Percentiles rank a stretch among this genome's conserved stretches.
Evolutionary conservation across 495 filamentous ascomycete species (phyloP).

Genomic region (Podospora pseudoanserina): DNA sequence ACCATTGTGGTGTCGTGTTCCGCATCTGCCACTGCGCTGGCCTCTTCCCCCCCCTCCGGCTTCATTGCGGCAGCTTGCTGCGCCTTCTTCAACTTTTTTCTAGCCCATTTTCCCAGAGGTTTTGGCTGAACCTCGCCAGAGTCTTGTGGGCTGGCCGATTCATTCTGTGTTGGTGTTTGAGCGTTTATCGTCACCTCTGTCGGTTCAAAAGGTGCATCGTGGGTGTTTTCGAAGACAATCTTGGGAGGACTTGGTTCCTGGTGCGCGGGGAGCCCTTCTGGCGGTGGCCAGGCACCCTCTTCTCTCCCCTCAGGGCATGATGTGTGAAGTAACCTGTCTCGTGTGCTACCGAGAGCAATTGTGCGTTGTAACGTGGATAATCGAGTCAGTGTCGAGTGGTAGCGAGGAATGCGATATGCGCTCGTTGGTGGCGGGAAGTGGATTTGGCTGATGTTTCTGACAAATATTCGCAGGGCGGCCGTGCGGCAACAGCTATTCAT

Average conservation of each 20-base stretch:
- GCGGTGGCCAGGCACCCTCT: not conserved
- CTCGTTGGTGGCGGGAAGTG: conserved; percentile 28
- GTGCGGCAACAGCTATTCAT: conserved; percentile 51
- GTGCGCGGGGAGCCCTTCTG: not conserved
- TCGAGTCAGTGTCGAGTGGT: not conserved
- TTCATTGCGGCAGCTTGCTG: not conserved
- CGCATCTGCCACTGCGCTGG: not conserved
- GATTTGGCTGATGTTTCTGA: conserved; percentile 46
- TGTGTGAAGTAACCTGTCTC: conserved; percentile 18
- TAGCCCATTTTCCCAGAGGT: not conserved
- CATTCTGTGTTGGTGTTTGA: not conserved
- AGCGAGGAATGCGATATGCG: conserved; percentile 12
- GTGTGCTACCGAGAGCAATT: not conserved
- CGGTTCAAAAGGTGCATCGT: not conserved
- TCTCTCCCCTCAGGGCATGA: conserved; percentile 13
- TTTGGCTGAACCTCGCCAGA: not conserved
- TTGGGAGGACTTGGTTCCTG: not conserved
- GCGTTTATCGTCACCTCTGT: not conserved
- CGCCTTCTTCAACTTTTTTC: not conserved
- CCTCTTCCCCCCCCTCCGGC: not conserved
- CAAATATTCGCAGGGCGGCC: conserved; percentile 46
- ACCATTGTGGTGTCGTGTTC: not conserved
- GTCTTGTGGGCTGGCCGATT: not conserved
- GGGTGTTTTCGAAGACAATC: not conserved
- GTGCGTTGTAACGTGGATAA: not conserved